A percentile compares a stretch with the other conserved stretches of the same genome.
These are phyloP conservation scores for Rubia tinctorum DNA, from an alignment of 305 asterid species.

Conservation along the genomic window DNA sequence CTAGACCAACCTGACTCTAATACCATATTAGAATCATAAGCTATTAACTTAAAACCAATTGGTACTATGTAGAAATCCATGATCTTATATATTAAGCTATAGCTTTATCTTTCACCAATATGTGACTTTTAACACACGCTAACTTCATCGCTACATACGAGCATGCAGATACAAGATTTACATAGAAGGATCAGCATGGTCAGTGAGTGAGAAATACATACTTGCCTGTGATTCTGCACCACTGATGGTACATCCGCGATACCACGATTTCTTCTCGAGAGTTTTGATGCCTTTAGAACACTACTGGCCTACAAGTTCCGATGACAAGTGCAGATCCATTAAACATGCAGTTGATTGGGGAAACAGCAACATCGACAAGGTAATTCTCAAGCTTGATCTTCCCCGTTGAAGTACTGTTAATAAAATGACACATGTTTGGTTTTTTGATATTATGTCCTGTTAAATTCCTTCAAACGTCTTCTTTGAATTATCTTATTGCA, in stretches of 20 bases:
- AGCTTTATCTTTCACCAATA: no score
- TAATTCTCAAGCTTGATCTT: conserved; percentile 16
- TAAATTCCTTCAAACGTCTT: not conserved
- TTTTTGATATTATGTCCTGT: no score
- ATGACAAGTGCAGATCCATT: conserved; percentile 84
- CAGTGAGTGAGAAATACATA: conserved; percentile 94
- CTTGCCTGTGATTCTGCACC: conserved; percentile 84
- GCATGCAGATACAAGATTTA: conserved; percentile 74
- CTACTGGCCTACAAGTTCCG: conserved; percentile 84
- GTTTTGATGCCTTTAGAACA: conserved; percentile 78
- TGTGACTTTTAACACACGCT: no score
- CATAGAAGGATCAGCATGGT: conserved; percentile 94
- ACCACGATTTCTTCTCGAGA: conserved; percentile 77
- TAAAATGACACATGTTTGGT: not conserved
- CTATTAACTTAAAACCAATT: no score
- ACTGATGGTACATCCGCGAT: conserved; percentile 57
- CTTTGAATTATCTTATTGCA: not conserved
- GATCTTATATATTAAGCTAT: no score
- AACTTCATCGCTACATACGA: not conserved
- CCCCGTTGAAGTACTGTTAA: not conserved
- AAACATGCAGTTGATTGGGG: conserved; percentile 94
- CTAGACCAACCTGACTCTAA: no score
- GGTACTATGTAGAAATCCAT: no score
- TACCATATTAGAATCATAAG: no score
- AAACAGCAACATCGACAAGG: conserved; percentile 59